Evolutionary conservation across 2,329 filamentous ascomycete genomes (phyloP).

Genomic region (Colletotrichum cereale): DNA sequence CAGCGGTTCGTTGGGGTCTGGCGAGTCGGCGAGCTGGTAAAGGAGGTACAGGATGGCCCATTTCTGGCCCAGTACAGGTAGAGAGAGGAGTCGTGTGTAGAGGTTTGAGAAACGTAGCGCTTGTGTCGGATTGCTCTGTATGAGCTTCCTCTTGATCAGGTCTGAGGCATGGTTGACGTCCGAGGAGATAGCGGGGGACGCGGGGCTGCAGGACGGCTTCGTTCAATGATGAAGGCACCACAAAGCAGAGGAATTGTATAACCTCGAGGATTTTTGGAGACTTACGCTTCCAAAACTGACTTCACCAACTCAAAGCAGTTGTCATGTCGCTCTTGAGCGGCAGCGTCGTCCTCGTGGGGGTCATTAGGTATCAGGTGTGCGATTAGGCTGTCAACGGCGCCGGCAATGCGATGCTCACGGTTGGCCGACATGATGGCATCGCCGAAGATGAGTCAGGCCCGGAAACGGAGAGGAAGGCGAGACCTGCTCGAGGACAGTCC

Average conservation of each 20-base stretch:
- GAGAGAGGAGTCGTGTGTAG: conserved; percentile 88
- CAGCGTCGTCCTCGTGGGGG: conserved; percentile 75
- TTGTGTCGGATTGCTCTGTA: conserved; percentile 81
- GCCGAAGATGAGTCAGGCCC: conserved; percentile 14
- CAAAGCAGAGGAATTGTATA: not conserved
- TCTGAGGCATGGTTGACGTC: conserved; percentile 94
- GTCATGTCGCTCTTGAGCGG: conserved; percentile 76
- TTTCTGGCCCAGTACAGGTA: conserved; percentile 94
- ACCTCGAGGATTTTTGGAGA: not conserved
- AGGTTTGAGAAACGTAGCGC: conserved; percentile 90
- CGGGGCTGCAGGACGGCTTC: conserved; percentile 52
- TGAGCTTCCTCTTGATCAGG: conserved; percentile 88
- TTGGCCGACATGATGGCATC: conserved; percentile 46
- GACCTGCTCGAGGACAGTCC: not conserved
- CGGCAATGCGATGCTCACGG: conserved; percentile 74
- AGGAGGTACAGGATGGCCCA: conserved; percentile 96
- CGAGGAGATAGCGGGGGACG: conserved; percentile 68
- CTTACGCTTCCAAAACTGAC: conserved; percentile 65
- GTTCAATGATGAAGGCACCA: conserved; percentile 7
- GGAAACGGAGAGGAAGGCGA: not conserved
- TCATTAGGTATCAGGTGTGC: conserved; percentile 77
- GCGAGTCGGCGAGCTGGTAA: conserved; percentile 81
- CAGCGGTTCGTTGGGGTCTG: conserved; percentile 65
- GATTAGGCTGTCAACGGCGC: conserved; percentile 84
- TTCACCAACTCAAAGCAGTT: conserved; percentile 66